These are phyloP conservation scores for Ceratocystis alfenasii DNA, from an alignment of 2,329 filamentous ascomycete genomes.

Conservation along the genomic window DNA sequence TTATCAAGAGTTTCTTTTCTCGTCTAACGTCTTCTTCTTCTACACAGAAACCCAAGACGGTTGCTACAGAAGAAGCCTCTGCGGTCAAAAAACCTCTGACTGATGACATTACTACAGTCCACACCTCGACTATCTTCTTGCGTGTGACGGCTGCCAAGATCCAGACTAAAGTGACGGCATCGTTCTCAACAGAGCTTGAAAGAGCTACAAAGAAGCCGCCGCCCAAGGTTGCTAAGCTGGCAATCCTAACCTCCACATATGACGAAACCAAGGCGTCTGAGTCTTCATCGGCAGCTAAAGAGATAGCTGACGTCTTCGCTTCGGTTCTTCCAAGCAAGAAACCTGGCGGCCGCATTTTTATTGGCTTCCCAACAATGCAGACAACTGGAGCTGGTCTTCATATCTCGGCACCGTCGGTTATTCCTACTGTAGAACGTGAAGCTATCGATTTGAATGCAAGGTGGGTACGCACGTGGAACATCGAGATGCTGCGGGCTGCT, in stretches of 20 bases:
- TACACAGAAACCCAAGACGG: conserved; percentile 38
- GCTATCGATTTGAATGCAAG: conserved; percentile 93
- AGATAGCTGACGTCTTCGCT: conserved; percentile 62
- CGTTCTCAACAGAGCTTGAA: conserved; percentile 75
- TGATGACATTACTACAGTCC: conserved; percentile 59
- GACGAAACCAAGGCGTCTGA: conserved; percentile 62
- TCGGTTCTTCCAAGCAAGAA: conserved; percentile 82
- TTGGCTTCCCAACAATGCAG: conserved; percentile 94
- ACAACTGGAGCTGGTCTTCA: conserved; percentile 90
- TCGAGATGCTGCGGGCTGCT: conserved; percentile 80
- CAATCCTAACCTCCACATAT: conserved; percentile 83
- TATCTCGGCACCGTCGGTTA: conserved; percentile 88
- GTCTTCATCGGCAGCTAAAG: conserved; percentile 36
- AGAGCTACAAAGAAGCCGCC: conserved; percentile 95
- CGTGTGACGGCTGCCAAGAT: conserved; percentile 76
- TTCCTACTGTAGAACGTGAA: conserved; percentile 92
- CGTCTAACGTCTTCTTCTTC: conserved; percentile 47
- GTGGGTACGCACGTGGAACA: conserved; percentile 90
- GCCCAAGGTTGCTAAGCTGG: conserved; percentile 72
- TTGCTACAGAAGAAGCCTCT: conserved; percentile 42
- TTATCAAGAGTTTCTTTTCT: conserved; percentile 68
- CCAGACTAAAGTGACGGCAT: conserved; percentile 58
- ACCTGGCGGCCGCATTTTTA: conserved; percentile 75
- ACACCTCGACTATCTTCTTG: conserved; percentile 73
- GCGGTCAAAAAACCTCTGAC: conserved; percentile 49